A percentile compares a stretch with the other conserved stretches of the same genome.
These are phyloP conservation scores for Suillus alpinus DNA, from an alignment of 768 basidiomycete genomes.

Conservation along the genomic window DNA sequence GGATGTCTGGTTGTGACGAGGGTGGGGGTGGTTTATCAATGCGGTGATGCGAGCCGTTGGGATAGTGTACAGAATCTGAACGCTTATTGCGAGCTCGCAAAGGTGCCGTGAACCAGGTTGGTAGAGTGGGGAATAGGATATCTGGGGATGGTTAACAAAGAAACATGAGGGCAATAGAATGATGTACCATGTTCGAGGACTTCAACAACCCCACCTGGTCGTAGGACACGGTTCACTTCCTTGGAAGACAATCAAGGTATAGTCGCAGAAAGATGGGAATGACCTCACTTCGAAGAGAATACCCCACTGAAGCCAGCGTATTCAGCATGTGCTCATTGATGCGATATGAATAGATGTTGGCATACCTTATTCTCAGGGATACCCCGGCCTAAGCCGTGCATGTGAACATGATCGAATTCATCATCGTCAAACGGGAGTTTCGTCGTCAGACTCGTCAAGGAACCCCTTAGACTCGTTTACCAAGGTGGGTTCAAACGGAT, in stretches of 20 bases:
- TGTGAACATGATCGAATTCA: slow-evolving; percentile 79
- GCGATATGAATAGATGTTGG: slow-evolving; percentile 5
- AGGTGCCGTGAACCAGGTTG: slow-evolving; percentile 75
- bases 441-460: slow-evolving; percentile 55
- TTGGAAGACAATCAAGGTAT: slow-evolving; percentile 24
- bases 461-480: neutral
- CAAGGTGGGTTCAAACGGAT: neutral
- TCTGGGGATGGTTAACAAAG: slow-evolving; percentile 39
- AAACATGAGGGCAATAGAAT: neutral
- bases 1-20: slow-evolving; percentile 29
- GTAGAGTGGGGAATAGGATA: slow-evolving; percentile 71
- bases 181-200: slow-evolving; percentile 67
- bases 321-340: slow-evolving; percentile 4
- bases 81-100: slow-evolving; percentile 52
- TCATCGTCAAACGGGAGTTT: slow-evolving; percentile 81
- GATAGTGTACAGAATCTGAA: slow-evolving; percentile 48
- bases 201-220: slow-evolving; percentile 69
- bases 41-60: slow-evolving; percentile 42
- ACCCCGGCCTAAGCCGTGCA: slow-evolving; percentile 60
- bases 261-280: neutral
- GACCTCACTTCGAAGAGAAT: slow-evolving; percentile 56
- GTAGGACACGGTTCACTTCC: slow-evolving; percentile 72
- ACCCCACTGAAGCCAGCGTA: slow-evolving; percentile 50
- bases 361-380: slow-evolving; percentile 74
- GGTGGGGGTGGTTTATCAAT: slow-evolving; percentile 27